Percentiles rank a stretch among this genome's conserved stretches.
Conservation (phyloP, 352 stramenopile genomes). For the Globisporangium spinosum region DNA sequence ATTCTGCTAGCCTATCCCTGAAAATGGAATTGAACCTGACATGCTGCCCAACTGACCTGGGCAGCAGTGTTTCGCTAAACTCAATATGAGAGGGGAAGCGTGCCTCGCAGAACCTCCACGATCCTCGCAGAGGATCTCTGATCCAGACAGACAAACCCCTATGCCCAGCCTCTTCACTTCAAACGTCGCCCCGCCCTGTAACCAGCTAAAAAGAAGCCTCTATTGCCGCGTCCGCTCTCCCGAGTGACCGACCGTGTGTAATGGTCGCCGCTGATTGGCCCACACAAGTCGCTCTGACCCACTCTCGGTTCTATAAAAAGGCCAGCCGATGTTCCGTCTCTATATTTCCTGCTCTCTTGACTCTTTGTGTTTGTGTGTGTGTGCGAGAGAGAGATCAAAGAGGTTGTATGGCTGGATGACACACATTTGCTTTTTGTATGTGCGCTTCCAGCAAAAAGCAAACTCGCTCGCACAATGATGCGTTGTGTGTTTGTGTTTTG, state of each 20-base stretch:
- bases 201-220: too few species aligned
- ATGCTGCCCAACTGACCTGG: too few species aligned
- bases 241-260: slow-evolving; percentile 3
- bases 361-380: neutral
- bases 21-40: too few species aligned
- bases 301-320: slow-evolving; percentile 2
- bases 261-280: neutral
- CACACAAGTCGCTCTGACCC: neutral
- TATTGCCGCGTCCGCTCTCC: neutral
- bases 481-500: neutral
- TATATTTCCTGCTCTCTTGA: slow-evolving; percentile 1
- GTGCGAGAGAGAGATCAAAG: neutral
- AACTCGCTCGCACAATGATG: neutral
- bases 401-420: neutral
- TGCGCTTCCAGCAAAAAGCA: neutral
- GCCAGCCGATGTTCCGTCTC: neutral
- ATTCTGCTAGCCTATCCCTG: too few species aligned
- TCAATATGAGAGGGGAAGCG: too few species aligned
- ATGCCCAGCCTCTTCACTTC: slow-evolving; percentile 5
- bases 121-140: neutral
- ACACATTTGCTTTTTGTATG: slow-evolving; percentile 8
- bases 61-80: too few species aligned
- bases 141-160: neutral
- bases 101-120: neutral
- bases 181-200: neutral